Percentiles rank a stretch among this genome's conserved stretches.
phyloP scores from a whole-genome alignment of 2,329 filamentous ascomycete genomes.

The Neofusicoccum umdonicola region DNA sequence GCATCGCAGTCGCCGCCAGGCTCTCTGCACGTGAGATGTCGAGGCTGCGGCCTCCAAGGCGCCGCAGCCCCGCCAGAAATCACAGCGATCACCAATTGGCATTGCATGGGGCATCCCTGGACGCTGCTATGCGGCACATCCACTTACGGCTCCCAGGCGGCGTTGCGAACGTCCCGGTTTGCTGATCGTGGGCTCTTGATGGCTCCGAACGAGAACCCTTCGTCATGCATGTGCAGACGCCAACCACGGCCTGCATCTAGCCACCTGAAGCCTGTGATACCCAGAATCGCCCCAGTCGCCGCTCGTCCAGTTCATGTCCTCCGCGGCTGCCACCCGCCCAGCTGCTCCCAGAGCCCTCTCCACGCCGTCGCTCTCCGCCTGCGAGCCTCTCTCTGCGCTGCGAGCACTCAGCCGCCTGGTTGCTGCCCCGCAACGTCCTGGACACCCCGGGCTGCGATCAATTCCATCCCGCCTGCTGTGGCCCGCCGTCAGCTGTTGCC shows the following conservation, averaged over 20 bases:
- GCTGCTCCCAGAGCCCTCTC: not conserved
- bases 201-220: conserved; percentile 2
- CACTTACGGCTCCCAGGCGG: not conserved
- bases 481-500: not conserved
- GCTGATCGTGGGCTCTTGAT: conserved; percentile 4
- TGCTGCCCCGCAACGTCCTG: not conserved
- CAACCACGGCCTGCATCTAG: conserved; percentile 14
- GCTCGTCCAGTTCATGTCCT: conserved; percentile 5
- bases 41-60: not conserved
- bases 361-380: not conserved
- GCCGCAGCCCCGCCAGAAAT: conserved; percentile 10
- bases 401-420: too few species aligned
- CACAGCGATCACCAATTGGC: not conserved
- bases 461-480: not conserved
- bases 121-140: not conserved
- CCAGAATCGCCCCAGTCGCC: conserved; percentile 8
- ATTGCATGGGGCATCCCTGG: conserved; percentile 5
- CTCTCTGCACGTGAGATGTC: conserved; percentile 1
- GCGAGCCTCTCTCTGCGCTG: not conserved
- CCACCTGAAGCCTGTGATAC: conserved; percentile 17
- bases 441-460: not conserved
- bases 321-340: not conserved
- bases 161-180: not conserved
- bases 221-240: conserved; percentile 16
- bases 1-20: not conserved